Base-by-base conservation (phyloP, 1,284 basidiomycete species). In the Tilletia indica region DNA sequence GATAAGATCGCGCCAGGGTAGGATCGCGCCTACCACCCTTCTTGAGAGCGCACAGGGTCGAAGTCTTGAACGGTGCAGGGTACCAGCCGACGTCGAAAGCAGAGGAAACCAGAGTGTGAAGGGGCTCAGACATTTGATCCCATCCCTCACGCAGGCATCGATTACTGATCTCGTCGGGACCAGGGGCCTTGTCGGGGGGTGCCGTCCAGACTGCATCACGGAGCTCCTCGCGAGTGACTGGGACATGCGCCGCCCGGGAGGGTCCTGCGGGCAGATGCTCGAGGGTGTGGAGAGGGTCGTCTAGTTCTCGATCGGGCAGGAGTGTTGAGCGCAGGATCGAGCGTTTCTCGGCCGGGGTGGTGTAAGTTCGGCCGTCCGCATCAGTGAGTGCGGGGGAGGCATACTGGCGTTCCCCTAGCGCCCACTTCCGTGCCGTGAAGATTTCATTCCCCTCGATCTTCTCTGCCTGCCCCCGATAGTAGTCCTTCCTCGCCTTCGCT, bases 181-280 rank as follows among this genome's bases (percentile, higher is more conserved):
- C 67, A 9, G 67, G 38, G 9, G 67, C 48, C 67, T 68, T 68
- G 67, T 68, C 54, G 4, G 67, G 67, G 12, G 9, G 39, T 2
- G 67, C 25, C 5, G 67, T 8, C 25, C 21, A 48, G 42, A 68
- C 39, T 4, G 67, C 67, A 5, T 8, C 39, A 2, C 34, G 21
- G 21, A 58, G 49, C 54, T 68, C 67, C 5, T 48, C n/a, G 21
- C 11, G n/a, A 16, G 45, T 14, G 36, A 68, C 4, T 3, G 36
- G 11, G 6, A 9, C 36, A 39, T 68, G 25, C 6, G 31, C 2
- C 8, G 51, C 16, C 2, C 38, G 67, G 3, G 21, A 31, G 34
- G 36, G 34, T 4, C 56, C 6, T 6, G 56, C 21, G 11, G 61
- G 61, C 2, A 64, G 61, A 2, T 38, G 31, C 3, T 3, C 9